Percentiles rank a stretch among this genome's conserved stretches.
These are phyloP conservation scores for Candida awuae DNA, from an alignment of 805 yeast genomes.

Conservation along the genomic window DNA sequence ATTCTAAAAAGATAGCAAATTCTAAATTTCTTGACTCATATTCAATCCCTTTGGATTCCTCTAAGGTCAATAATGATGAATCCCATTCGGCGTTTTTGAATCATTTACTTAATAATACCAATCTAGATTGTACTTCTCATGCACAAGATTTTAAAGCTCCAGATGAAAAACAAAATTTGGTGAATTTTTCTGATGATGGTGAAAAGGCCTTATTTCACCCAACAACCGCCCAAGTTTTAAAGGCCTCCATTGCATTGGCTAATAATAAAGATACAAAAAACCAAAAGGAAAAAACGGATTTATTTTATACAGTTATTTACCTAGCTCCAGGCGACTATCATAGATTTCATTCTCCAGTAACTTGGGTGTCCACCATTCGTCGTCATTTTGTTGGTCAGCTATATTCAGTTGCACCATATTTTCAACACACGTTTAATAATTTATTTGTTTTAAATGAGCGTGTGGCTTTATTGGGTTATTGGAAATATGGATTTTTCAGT, in stretches of 20 bases:
- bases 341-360: constrained; percentile 90
- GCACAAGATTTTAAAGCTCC: not conserved
- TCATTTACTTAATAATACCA: constrained; percentile 12
- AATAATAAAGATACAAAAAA: not conserved
- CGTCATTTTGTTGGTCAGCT: constrained; percentile 95
- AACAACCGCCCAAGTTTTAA: constrained; percentile 21
- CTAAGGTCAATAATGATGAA: not conserved
- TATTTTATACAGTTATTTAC: constrained; percentile 86
- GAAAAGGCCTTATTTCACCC: constrained; percentile 44
- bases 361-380: constrained; percentile 91
- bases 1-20: constrained; percentile 40
- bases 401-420: constrained; percentile 93
- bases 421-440: constrained; percentile 79
- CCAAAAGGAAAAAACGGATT: constrained; percentile 41
- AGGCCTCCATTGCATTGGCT: constrained; percentile 16
- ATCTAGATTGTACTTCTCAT: constrained; percentile 10
- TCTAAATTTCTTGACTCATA: constrained; percentile 3
- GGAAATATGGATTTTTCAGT: constrained; percentile 95
- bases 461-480: constrained; percentile 88
- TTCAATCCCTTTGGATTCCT: not conserved
- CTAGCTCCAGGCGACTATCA: constrained; percentile 98
- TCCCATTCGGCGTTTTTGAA: constrained; percentile 11
- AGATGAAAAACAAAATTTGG: constrained; percentile 6
- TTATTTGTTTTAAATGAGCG: constrained; percentile 89
- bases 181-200: constrained; percentile 56